Percentiles rank a stretch among this genome's conserved stretches.
Conservation (phyloP, 305 asterid species). For the Rubia balearica region DNA sequence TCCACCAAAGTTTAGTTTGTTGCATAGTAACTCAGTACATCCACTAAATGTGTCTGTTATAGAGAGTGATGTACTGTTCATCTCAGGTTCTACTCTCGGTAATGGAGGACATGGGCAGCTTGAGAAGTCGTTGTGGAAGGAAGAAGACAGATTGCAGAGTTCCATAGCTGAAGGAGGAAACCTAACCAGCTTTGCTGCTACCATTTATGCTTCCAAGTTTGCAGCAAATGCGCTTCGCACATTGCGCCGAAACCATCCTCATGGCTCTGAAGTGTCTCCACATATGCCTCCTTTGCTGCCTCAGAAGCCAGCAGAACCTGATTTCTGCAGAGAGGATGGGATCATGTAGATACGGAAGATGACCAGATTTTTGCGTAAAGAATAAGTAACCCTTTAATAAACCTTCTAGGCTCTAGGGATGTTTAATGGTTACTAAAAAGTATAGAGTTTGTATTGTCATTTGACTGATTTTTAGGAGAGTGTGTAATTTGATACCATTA, state of each 20-base stretch:
- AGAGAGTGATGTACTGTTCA: too few species aligned
- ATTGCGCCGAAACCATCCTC: constrained; percentile 29
- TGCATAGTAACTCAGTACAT: too few species aligned
- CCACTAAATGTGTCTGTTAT: too few species aligned
- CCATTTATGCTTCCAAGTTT: constrained; percentile 48
- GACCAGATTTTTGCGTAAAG: background rate
- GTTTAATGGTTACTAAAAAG: background rate
- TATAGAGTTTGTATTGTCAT: background rate
- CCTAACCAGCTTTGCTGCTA: constrained; percentile 34
- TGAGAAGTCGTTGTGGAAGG: constrained; percentile 28
- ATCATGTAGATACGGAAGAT: background rate
- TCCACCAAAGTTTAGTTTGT: too few species aligned
- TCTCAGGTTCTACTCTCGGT: constrained; percentile 40
- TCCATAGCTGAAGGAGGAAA: constrained; percentile 27
- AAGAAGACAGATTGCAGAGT: constrained; percentile 34
- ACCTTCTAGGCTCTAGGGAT: too few species aligned
- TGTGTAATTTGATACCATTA: too few species aligned
- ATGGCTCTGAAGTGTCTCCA: constrained; percentile 22
- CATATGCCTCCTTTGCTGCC: constrained; percentile 36
- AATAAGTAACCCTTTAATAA: too few species aligned
- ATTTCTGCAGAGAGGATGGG: constrained; percentile 27
- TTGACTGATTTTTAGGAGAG: background rate
- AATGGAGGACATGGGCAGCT: constrained; percentile 69
- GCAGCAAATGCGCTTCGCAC: constrained; percentile 40
- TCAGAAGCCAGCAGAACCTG: constrained; percentile 70